A percentile compares a stretch with the other conserved stretches of the same genome.
phyloP scores from a whole-genome alignment of 345 rosid species.

The Hibiscus tridactylites region DNA sequence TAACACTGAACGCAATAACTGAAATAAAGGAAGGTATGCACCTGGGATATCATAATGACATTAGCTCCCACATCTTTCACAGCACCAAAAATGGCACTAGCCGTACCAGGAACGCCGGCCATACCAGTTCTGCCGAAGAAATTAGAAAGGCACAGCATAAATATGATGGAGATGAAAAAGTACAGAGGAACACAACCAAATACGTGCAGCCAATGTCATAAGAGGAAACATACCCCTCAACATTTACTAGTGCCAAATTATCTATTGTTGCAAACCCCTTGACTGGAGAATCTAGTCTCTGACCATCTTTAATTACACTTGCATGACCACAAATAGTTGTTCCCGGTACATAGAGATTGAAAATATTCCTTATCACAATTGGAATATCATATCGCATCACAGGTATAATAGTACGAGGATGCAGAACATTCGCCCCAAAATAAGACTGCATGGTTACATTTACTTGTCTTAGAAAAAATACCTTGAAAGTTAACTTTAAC shows the following conservation, averaged over 20 bases:
- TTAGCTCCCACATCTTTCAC: slow-evolving; percentile 98
- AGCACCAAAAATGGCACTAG: slow-evolving; percentile 81
- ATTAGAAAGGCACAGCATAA: background rate
- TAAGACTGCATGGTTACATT: slow-evolving; percentile 71
- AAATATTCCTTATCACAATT: slow-evolving; percentile 85
- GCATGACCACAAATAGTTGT: slow-evolving; percentile 63
- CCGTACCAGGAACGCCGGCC: slow-evolving; percentile 99
- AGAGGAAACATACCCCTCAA: slow-evolving; percentile 71
- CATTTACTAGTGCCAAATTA: slow-evolving; percentile 93
- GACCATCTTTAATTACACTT: slow-evolving; percentile 41
- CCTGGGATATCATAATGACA: slow-evolving; percentile 99
- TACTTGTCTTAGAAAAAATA: slow-evolving; percentile 16
- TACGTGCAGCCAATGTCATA: background rate
- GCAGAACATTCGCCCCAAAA: slow-evolving; percentile 96
- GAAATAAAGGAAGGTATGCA: slow-evolving; percentile 14
- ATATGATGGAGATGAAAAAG: background rate
- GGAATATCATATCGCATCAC: slow-evolving; percentile 92
- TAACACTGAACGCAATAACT: background rate
- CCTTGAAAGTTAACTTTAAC: slow-evolving; percentile 9
- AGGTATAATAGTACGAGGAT: slow-evolving; percentile 97
- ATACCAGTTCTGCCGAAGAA: slow-evolving; percentile 72
- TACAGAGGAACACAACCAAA: background rate
- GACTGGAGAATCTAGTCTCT: slow-evolving; percentile 47
- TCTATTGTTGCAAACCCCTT: slow-evolving; percentile 98
- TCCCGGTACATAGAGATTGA: slow-evolving; percentile 85